A percentile compares a stretch with the other conserved stretches of the same genome.
Conservation (phyloP, 306 rosid species). For the Citrullus mucosospermus region DNA sequence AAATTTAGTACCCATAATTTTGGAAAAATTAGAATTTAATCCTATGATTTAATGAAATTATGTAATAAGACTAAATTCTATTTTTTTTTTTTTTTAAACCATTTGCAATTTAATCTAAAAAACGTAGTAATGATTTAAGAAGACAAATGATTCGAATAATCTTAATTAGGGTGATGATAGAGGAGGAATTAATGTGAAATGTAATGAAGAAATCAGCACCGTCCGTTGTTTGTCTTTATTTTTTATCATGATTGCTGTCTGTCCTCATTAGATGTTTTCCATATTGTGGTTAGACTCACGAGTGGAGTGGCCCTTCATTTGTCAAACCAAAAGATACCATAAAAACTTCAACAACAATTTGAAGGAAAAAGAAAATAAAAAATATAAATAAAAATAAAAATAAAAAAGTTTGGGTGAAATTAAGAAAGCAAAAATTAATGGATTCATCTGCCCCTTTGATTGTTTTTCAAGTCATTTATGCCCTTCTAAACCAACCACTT, state of each 20-base stretch:
- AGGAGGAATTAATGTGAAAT: background rate
- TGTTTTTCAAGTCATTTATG: constrained; percentile 1
- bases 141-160: background rate
- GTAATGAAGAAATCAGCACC: constrained; percentile 2
- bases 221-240: background rate
- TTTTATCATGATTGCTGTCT: background rate
- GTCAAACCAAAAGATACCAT: background rate
- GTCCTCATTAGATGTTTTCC: constrained; percentile 3
- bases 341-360: background rate
- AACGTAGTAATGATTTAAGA: background rate
- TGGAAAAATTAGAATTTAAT: too few relatives aligned
- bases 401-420: background rate
- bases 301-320: constrained; percentile 2
- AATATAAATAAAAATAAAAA: background rate
- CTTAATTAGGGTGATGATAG: background rate
- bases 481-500: background rate
- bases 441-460: background rate
- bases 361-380: background rate
- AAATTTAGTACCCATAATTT: too few relatives aligned
- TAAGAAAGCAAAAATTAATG: background rate
- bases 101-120: background rate
- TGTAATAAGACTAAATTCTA: too few relatives aligned
- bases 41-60: too few relatives aligned
- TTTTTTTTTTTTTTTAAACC: too few relatives aligned
- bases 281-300: constrained; percentile 4